Percentiles rank a stretch among this genome's conserved stretches.
Conservation (phyloP, 2,329 filamentous ascomycete species). For the Scopulariopsis brevicaulis region DNA sequence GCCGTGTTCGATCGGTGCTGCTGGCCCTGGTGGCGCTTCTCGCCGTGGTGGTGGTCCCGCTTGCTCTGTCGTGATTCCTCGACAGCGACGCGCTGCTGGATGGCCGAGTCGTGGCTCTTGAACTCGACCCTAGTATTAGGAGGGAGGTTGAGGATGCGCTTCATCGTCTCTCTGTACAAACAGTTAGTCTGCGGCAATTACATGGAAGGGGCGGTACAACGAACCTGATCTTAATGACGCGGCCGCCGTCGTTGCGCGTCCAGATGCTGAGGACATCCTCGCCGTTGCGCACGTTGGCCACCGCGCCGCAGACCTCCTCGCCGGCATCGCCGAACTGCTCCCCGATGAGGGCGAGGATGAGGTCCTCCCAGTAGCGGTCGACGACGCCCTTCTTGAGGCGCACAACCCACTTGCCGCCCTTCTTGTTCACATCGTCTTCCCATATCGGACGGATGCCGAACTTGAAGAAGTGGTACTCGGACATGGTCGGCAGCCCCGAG, state of each 20-base stretch:
- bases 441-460: conserved; percentile 93
- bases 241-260: conserved; percentile 86
- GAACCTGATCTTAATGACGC: conserved; percentile 93
- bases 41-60: conserved; percentile 27
- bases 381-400: conserved; percentile 94
- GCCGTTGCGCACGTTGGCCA: conserved; percentile 86
- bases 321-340: conserved; percentile 89
- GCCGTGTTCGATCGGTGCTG: conserved; percentile 5
- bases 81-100: conserved; percentile 80
- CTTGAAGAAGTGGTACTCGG: conserved; percentile 97
- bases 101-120: conserved; percentile 94
- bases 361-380: conserved; percentile 93
- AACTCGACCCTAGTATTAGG: conserved; percentile 84
- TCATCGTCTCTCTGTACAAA: conserved; percentile 71
- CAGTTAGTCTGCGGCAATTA: neutral
- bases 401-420: conserved; percentile 95
- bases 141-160: conserved; percentile 76
- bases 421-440: conserved; percentile 96
- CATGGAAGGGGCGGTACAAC: conserved; percentile 15
- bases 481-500: conserved; percentile 78
- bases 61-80: conserved; percentile 90
- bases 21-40: conserved; percentile 15
- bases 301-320: conserved; percentile 90
- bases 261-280: conserved; percentile 98
- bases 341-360: conserved; percentile 80